Evolutionary conservation across 1,139 yeast species (phyloP).

Genomic region (Trichomonascaceae sp.): DNA sequence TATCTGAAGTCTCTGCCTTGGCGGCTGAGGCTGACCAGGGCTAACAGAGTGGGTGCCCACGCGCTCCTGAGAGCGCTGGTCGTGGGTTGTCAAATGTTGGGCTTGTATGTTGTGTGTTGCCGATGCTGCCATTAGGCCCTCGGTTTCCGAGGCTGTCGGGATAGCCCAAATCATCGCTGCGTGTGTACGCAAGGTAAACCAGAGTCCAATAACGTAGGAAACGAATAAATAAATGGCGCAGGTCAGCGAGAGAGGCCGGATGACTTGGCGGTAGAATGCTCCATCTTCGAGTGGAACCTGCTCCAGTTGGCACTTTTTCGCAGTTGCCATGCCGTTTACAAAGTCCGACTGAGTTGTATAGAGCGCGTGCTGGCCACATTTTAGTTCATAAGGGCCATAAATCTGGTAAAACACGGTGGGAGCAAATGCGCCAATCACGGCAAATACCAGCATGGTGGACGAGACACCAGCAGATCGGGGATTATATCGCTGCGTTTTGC

Average conservation of each 20-base stretch:
- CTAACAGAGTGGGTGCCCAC: not conserved
- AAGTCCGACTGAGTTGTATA: constrained; percentile 28
- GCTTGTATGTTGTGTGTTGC: constrained; percentile 1
- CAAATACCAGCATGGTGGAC: constrained; percentile 86
- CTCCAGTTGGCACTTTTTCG: constrained; percentile 63
- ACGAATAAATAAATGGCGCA: constrained; percentile 73
- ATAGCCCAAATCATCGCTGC: constrained; percentile 94
- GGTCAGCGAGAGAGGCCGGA: constrained; percentile 69
- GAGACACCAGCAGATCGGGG: constrained; percentile 97
- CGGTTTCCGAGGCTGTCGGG: constrained; percentile 31
- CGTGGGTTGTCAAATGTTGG: not conserved
- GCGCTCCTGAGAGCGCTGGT: not conserved
- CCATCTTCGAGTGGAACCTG: constrained; percentile 63
- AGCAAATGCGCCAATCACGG: constrained; percentile 83
- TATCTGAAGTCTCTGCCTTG: no score
- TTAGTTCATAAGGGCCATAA: constrained; percentile 75
- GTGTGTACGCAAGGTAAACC: constrained; percentile 89
- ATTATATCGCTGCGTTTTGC: constrained; percentile 89
- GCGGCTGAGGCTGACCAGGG: not conserved
- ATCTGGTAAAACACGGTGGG: constrained; percentile 87
- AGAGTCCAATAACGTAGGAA: constrained; percentile 81
- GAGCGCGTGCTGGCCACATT: no score
- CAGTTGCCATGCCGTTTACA: constrained; percentile 15
- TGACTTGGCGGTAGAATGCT: constrained; percentile 47
- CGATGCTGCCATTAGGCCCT: constrained; percentile 2